Base-by-base conservation (phyloP, 2,329 filamentous ascomycete genomes). In the Fusarium gaditjirri region DNA sequence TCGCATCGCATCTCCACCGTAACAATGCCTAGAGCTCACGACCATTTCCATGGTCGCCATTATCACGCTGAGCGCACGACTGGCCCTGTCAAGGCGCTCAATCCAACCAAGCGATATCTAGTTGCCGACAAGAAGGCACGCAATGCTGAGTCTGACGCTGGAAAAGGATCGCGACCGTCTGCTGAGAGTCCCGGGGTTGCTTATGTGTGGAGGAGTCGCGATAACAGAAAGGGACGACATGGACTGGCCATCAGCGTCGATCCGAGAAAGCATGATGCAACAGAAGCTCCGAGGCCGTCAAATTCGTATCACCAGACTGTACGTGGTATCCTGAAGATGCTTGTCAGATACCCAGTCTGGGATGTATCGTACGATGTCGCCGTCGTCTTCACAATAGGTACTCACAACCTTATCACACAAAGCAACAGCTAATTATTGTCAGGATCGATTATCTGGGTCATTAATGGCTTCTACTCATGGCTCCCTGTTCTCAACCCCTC, bases 391-490 rank as follows among this genome's bases (percentile, higher is more conserved):
- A 83, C 82, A 0, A 59, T 84, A 33, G 83, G 82, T 79, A 71
- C 11, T 21, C 3, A 21, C 8, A 16, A 42, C 14, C 8, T 54
- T 17, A 39, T 5, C 16, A 13, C 23, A 31, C 12, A 2, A 17
- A 21, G 23, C 25, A 19, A 5, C 8, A 8, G 35, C 67, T 74
- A 57, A 74, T 10, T 0, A 25, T 3, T 10, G 5, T 9, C 35
- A 80, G 78, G 82, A 1, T 88, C 85, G 0, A 74, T 85, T 1
- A 80, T 89, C 33, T 90, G 87, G 87, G 83, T 87, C 3, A 77
- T 89, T 65, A 92, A 92, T 75, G 85, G 86, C 2, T 91, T 90
- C 78, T 92, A 92, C 76, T 66, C 64, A 8, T 67, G 47, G 46
- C 25, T 68, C 4, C 91, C 91, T 0, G 79, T 90, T 4, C 82